Base-by-base conservation (phyloP, 768 basidiomycete species). In the Collybia nuda region DNA sequence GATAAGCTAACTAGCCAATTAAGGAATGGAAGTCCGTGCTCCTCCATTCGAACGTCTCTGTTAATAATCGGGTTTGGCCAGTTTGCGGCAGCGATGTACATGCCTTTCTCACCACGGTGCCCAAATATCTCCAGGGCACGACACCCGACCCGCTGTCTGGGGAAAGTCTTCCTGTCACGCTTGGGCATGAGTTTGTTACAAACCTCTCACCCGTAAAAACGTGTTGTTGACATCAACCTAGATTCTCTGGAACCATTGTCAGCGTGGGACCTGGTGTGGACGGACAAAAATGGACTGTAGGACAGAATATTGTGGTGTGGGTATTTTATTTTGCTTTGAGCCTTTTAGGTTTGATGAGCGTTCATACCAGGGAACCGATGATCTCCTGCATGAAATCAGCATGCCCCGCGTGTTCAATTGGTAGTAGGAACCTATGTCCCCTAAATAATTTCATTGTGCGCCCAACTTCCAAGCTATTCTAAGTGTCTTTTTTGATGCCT, bases 41-140 rank as follows among this genome's bases (percentile, higher is more conserved):
- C 11, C 24, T 22, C 1, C 15, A 40, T 35, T 40, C 50, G 15
- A 40, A 41, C 1, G 14, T 11, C 14, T 40, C 52, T 4, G 48
- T 40, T 43, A 29, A 37, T 41, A 18, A 21, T 28, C 17, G 23
- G 6, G 26, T 40, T 50, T 50, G 2, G 14, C 32, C 44, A 67
- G 75, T 78, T 48, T 79, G 76, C 48, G 76, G 77, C 7, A 72
- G 70, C 38, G 79, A 80, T 52, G 59, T 80, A 8, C 76, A 80
- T 53, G 72, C 75, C 14, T 78, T 70, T 46, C 54, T 68, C 17
- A 56, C 56, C 1, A 50, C 51, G 23, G 49, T 67, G 28, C 52
- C 64, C 43, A 61, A 56, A 46, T 66, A 63, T 40, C 66, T 74
- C 17, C 69, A 66, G 15, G 44, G 48, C 6, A 64, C 67, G 5